phyloP scores from a whole-genome alignment of 768 basidiomycete genomes.

The Leccinum subgranulosum region DNA sequence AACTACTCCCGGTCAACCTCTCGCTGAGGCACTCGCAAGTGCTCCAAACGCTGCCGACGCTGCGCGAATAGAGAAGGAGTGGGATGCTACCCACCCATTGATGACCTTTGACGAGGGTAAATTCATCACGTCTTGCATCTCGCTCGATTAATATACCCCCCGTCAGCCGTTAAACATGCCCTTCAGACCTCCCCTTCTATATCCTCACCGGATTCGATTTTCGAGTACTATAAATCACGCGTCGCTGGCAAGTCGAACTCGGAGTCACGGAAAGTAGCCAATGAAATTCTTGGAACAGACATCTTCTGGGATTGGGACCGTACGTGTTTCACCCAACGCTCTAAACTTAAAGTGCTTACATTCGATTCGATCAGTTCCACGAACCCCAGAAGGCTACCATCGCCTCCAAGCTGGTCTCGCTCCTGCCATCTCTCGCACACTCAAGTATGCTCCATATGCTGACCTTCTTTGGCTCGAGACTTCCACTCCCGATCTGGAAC shows the following conservation, averaged over 20 bases:
- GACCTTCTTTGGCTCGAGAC: conserved; percentile 95
- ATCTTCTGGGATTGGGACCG: conserved; percentile 92
- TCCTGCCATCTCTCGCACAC: conserved; percentile 76
- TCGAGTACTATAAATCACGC: conserved; percentile 56
- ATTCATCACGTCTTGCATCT: conserved; percentile 45
- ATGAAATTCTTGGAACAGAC: conserved; percentile 56
- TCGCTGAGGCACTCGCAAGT: conserved; percentile 67
- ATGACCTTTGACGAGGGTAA: conserved; percentile 84
- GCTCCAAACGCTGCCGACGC: conserved; percentile 68
- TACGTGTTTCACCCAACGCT: conserved; percentile 35
- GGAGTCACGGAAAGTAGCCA: conserved; percentile 71
- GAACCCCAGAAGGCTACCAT: conserved; percentile 90
- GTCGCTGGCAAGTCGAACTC: conserved; percentile 65
- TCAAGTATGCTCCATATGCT: conserved; percentile 80
- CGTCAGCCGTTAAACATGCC: conserved; percentile 23
- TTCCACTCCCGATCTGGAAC: conserved; percentile 76
- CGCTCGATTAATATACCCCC: background rate
- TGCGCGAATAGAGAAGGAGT: conserved; percentile 69
- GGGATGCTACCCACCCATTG: conserved; percentile 66
- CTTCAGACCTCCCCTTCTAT: conserved; percentile 18
- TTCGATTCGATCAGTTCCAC: conserved; percentile 53
- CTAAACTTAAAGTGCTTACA: background rate
- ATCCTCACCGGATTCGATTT: conserved; percentile 39
- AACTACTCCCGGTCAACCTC: conserved; percentile 42
- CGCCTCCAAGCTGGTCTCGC: conserved; percentile 81